Percentiles rank a stretch among this genome's conserved stretches.
phyloP scores from a whole-genome alignment of 2,329 filamentous ascomycete species.

The Aspergillus sergii region DNA sequence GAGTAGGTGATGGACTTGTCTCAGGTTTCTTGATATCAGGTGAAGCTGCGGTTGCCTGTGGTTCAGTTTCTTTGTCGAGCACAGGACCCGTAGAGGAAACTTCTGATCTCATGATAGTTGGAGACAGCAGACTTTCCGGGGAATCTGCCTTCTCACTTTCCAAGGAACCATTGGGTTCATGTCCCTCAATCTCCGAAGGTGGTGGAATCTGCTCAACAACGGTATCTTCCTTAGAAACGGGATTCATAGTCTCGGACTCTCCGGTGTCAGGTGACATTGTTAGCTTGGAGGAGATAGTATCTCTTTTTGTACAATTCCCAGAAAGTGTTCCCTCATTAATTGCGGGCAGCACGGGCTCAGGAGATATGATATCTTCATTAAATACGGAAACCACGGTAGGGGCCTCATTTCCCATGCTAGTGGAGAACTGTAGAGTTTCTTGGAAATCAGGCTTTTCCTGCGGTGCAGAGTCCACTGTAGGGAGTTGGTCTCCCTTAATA shows the following conservation, averaged over 20 bases:
- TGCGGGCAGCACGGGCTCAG: no score
- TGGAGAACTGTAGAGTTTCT: neutral
- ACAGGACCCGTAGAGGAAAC: neutral
- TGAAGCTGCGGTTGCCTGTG: neutral
- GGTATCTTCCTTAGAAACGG: neutral
- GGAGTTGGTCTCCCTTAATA: neutral
- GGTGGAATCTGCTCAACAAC: neutral
- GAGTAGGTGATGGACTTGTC: conserved; percentile 1
- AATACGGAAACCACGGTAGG: neutral
- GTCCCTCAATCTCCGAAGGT: neutral
- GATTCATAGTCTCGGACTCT: neutral
- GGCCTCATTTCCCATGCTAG: neutral
- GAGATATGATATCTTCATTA: neutral
- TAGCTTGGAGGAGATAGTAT: conserved; percentile 5
- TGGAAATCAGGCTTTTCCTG: neutral
- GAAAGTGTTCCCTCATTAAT: neutral
- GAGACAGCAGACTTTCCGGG: neutral
- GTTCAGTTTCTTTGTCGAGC: neutral
- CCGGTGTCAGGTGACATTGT: conserved; percentile 10
- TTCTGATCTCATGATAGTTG: conserved; percentile 6
- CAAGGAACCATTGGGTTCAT: neutral
- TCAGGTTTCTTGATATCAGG: neutral
- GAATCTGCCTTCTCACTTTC: neutral
- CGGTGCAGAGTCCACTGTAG: neutral
- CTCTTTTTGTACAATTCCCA: neutral